Conservation (phyloP, 768 basidiomycete genomes). For the Tephrocybe rancida region DNA sequence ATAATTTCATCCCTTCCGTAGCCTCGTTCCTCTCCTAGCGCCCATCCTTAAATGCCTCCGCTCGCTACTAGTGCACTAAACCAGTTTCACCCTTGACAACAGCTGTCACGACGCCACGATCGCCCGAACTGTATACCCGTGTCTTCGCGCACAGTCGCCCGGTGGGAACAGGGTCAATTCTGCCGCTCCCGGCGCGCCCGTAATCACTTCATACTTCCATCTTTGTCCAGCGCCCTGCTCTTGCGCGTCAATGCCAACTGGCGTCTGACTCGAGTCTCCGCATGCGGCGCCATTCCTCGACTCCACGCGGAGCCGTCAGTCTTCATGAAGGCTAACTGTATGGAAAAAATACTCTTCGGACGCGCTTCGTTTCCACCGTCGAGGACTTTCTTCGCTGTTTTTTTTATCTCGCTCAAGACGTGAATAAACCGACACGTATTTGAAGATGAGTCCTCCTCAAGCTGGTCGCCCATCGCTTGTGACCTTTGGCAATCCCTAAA, state of each 20-base stretch:
- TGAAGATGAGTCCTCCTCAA: too few species aligned
- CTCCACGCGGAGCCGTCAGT: not conserved
- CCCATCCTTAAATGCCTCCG: not conserved
- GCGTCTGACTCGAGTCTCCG: not conserved
- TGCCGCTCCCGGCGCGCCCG: not conserved
- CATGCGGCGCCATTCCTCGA: not conserved
- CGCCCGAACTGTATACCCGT: not conserved
- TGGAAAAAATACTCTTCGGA: not conserved
- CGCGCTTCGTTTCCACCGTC: not conserved
- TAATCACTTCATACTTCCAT: not conserved
- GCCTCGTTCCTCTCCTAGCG: conserved; percentile 1
- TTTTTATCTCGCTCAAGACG: too few species aligned
- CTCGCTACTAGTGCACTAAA: not conserved
- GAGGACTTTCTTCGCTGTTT: not conserved
- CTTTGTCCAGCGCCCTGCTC: not conserved
- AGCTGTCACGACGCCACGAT: not conserved
- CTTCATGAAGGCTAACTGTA: not conserved
- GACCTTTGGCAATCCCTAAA: too few species aligned
- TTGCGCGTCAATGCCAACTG: not conserved
- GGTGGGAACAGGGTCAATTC: not conserved
- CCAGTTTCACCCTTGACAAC: not conserved
- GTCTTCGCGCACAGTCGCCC: not conserved
- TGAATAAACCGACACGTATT: too few species aligned
- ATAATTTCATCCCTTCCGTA: not conserved
- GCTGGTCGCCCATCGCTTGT: too few species aligned